Percentiles rank a stretch among this genome's conserved stretches.
Conservation (phyloP, 2,329 filamentous ascomycete species). For the Colletotrichum horii region DNA sequence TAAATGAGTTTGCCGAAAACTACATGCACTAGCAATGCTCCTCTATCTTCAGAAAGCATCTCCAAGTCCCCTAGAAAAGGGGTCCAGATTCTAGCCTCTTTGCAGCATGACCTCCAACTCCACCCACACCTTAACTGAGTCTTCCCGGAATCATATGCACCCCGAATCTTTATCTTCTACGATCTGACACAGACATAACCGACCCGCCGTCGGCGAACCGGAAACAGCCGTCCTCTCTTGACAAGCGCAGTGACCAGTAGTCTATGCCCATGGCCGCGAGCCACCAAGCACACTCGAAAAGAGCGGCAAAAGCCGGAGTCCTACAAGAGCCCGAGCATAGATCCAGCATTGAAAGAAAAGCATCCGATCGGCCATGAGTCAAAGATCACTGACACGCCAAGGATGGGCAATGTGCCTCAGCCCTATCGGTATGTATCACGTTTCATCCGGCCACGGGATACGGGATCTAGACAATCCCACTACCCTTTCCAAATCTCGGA, state of each 20-base stretch:
- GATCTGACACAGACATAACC: neutral
- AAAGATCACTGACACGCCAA: neutral
- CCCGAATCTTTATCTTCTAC: neutral
- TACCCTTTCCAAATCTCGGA: neutral
- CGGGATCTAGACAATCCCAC: neutral
- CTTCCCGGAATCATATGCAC: neutral
- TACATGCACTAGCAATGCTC: neutral
- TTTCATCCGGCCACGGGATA: neutral
- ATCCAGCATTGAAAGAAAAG: neutral
- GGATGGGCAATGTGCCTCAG: neutral
- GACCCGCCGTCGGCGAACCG: neutral
- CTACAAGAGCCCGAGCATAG: neutral
- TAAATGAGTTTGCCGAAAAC: neutral
- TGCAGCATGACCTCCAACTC: neutral
- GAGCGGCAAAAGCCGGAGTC: neutral
- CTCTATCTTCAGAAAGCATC: neutral
- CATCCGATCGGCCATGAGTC: neutral
- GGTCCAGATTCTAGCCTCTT: neutral
- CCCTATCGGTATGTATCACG: neutral
- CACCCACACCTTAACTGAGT: neutral
- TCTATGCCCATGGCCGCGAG: neutral
- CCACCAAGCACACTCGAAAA: neutral
- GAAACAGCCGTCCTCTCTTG: neutral
- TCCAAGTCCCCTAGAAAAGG: neutral
- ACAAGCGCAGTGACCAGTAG: neutral